Conservation (phyloP, 257 asterid genomes). For the Perilla frutescens region DNA sequence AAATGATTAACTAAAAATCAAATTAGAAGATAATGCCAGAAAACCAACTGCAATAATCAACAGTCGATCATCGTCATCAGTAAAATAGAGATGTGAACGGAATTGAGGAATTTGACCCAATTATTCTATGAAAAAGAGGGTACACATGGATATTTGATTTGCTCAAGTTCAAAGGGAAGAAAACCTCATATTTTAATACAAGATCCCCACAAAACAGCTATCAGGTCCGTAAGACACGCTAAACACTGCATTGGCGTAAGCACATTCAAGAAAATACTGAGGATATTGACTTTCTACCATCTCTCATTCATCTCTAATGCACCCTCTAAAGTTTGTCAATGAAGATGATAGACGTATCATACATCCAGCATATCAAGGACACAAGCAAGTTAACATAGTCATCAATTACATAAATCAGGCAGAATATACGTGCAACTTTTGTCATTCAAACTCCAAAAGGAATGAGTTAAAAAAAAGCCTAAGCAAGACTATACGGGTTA, state of each 20-base stretch:
- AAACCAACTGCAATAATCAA: background rate
- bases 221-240: background rate
- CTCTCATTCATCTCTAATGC: background rate
- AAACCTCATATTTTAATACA: background rate
- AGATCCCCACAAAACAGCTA: background rate
- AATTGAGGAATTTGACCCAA: background rate
- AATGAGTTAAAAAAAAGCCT: background rate
- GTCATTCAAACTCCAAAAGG: conserved; percentile 4
- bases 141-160: background rate
- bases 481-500: background rate
- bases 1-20: background rate
- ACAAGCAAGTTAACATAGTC: conserved; percentile 2
- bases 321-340: background rate
- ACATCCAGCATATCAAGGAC: background rate
- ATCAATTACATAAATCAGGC: conserved; percentile 2
- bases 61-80: background rate
- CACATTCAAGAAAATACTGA: background rate
- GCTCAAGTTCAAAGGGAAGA: background rate
- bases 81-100: background rate
- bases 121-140: background rate
- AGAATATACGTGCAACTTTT: background rate
- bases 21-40: background rate
- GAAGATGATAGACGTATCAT: background rate
- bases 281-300: background rate
- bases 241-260: background rate